Evolutionary conservation across 2,329 filamentous ascomycete species (phyloP).

Genomic region (Ophiostoma pallidulum): DNA sequence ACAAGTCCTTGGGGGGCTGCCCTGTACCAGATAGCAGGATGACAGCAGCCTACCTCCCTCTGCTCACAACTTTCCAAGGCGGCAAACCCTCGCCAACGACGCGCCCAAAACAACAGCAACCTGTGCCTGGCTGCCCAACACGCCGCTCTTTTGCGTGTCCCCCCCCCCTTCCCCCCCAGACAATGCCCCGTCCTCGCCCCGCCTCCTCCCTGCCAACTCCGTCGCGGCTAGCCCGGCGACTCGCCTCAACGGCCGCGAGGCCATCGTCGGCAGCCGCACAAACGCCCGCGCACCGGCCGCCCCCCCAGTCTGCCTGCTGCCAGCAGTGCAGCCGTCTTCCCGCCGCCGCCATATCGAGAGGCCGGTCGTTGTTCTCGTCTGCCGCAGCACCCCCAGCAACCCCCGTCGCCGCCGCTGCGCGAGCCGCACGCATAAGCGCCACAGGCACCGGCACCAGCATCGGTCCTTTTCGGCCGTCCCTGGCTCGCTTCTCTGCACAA

Average conservation of each 20-base stretch:
- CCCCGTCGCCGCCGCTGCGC: neutral
- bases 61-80: too few relatives aligned
- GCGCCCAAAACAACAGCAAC: too few relatives aligned
- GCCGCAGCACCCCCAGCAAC: too few relatives aligned
- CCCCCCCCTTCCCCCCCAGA: neutral
- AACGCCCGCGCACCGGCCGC: neutral
- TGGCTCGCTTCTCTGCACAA: neutral
- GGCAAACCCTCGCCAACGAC: too few relatives aligned
- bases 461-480: neutral
- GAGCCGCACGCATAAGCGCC: too few relatives aligned
- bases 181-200: slow-evolving; percentile 6
- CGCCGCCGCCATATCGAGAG: neutral
- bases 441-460: too few relatives aligned
- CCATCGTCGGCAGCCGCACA: neutral
- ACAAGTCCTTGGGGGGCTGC: too few relatives aligned
- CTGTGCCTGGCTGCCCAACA: too few relatives aligned
- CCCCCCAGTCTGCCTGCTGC: neutral
- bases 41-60: too few relatives aligned
- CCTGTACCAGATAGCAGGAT: too few relatives aligned
- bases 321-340: neutral
- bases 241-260: neutral
- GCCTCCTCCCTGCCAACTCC: neutral
- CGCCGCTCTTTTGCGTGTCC: neutral
- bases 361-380: neutral
- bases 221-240: slow-evolving; percentile 1